These are phyloP conservation scores for Dryas integrifolia DNA, from an alignment of 331 rosid genomes.

Conservation along the genomic window DNA sequence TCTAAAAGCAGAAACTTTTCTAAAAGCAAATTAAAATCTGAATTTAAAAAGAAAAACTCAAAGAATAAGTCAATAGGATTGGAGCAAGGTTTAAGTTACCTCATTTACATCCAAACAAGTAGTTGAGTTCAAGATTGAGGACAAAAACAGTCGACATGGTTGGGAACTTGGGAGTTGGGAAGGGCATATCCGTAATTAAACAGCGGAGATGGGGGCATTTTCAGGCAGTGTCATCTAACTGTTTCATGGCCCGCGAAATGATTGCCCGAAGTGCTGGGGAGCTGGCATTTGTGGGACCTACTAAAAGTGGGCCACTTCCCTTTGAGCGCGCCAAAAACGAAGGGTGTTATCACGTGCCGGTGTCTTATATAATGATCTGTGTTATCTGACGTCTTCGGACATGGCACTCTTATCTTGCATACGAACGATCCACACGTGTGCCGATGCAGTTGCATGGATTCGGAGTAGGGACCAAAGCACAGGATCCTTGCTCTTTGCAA, in stretches of 20 bases:
- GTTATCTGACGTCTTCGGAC: neutral
- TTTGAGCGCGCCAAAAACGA: neutral
- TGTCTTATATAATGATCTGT: neutral
- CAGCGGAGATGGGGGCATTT: neutral
- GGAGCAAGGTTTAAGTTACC: no score
- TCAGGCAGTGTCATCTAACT: neutral
- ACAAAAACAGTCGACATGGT: no score
- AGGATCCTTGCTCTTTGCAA: neutral
- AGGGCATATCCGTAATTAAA: neutral
- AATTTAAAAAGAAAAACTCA: no score
- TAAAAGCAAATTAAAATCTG: no score
- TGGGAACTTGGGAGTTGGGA: neutral
- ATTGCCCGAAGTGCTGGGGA: constrained; percentile 20
- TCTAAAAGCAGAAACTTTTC: no score
- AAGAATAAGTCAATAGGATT: no score
- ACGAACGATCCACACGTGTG: constrained; percentile 6
- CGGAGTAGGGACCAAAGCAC: neutral
- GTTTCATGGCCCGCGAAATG: neutral
- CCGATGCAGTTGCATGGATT: neutral
- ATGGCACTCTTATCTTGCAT: neutral
- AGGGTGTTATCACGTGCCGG: constrained; percentile 18
- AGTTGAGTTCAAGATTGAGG: no score
- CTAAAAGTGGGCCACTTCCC: neutral
- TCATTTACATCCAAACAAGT: no score
- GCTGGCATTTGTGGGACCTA: constrained; percentile 20